Evolutionary conservation across 2,329 filamentous ascomycete genomes (phyloP).

Genomic region (Aspergillus ibericus): DNA sequence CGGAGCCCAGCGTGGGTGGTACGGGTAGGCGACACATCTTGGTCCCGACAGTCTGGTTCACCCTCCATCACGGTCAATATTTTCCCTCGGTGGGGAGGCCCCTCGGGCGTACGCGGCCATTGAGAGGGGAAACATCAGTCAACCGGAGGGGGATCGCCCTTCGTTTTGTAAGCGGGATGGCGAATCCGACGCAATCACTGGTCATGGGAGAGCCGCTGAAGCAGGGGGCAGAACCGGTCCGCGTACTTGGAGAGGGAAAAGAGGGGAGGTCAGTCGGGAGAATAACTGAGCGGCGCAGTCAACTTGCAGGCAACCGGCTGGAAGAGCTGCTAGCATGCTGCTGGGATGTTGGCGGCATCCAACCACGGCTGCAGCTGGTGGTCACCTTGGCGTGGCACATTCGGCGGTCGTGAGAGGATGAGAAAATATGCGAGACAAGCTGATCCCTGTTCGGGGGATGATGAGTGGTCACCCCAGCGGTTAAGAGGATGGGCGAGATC

Average conservation of each 20-base stretch:
- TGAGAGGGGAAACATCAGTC: background rate
- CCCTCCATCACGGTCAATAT: conserved; percentile 24
- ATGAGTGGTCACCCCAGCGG: background rate
- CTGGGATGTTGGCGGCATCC: background rate
- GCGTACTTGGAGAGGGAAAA: background rate
- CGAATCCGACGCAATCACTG: background rate
- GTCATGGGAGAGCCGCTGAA: background rate
- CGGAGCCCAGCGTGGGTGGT: background rate
- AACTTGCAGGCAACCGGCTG: conserved; percentile 5
- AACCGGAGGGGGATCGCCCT: conserved; percentile 1
- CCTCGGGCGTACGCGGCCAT: background rate
- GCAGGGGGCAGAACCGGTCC: background rate
- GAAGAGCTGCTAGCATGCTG: conserved; percentile 6
- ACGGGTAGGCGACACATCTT: conserved; percentile 15
- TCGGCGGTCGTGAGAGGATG: conserved; percentile 14
- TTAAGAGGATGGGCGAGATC: background rate
- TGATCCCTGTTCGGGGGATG: background rate
- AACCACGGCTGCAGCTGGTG: conserved; percentile 16
- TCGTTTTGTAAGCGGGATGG: conserved; percentile 4
- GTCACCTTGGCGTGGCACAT: conserved; percentile 37
- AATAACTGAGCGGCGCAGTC: conserved; percentile 15
- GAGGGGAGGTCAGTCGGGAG: conserved; percentile 4
- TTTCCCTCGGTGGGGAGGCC: background rate
- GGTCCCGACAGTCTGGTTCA: conserved; percentile 32
- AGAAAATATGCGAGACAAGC: conserved; percentile 6